Evolutionary conservation across 352 stramenopile species (phyloP), one percentile per base, ranked within the genome.

Genomic region (Phytopythium montanum): DNA sequence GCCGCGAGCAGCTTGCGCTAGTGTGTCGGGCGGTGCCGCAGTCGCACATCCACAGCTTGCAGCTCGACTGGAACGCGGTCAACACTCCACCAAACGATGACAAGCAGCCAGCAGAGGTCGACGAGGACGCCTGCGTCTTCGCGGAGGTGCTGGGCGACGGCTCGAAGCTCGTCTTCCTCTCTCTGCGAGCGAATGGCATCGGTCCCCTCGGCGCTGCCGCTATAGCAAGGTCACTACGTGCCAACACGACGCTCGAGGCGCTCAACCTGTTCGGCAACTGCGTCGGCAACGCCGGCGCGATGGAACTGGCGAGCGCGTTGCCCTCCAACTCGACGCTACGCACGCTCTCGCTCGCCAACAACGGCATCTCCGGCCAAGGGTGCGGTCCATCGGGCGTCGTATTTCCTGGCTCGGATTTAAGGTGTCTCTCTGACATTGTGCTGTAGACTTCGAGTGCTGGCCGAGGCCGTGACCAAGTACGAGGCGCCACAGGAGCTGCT

Each of bases 191-290:
- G 14, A 87, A 85, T 38, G 81, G 74, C 10, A 85, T 93, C 56
- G 70, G 60, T 0, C 53, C 54, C 14, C 50, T 36, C 16, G 78
- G 75, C 55, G 80, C 76, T 0, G 29, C 52, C 2, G 74, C 71
- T 23, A 61, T 93, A 5, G 81, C 77, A 0, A 45, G 53, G 6
- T 65, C 68, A 4, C 51, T 93, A 0, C 70, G 70, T 1, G 29
- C n/a, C 8, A 90, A 82, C 62, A 66, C 71, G 38, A 85, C 54
- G 14, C 70, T 93, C 7, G 62, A 84, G 60, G 61, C 73, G 29
- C 72, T 93, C 31, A 93, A 91, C 46, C 59, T 91, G 34, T 93
- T 91, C 41, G 71, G 85, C 28, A 93, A 93, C 54, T 29, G 54
- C 0, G 68, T 93, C 13, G 70, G 68, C 0, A 79, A 93, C 57